A percentile compares a stretch with the other conserved stretches of the same genome.
Evolutionary conservation across 441 rosid genomes (phyloP).

Genomic region (Gossypium aridum): DNA sequence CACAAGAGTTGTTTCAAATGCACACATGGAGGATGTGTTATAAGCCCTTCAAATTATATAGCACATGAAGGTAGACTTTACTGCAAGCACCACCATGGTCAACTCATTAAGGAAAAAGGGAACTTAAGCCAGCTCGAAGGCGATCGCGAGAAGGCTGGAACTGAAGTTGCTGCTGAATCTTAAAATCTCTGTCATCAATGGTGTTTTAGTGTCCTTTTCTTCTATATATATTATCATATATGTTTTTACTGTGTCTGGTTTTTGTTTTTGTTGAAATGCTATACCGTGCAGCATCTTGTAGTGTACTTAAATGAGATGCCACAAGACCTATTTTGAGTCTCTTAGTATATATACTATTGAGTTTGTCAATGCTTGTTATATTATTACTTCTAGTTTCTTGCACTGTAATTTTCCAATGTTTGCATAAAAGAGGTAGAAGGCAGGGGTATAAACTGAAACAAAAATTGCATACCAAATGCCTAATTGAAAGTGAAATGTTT

Average conservation of each 20-base stretch:
- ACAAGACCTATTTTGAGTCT: not conserved
- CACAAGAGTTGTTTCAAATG: slow-evolving; percentile 92
- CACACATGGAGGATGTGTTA: slow-evolving; percentile 7
- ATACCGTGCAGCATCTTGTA: slow-evolving; percentile 7
- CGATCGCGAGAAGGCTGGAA: slow-evolving; percentile 38
- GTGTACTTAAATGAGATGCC: slow-evolving; percentile 17
- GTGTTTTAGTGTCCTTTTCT: not conserved
- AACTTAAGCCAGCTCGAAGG: slow-evolving; percentile 94
- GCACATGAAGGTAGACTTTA: slow-evolving; percentile 77
- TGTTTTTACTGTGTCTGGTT: slow-evolving; percentile 13
- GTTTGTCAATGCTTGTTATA: not conserved
- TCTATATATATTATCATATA: not conserved
- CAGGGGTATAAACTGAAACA: too few species aligned
- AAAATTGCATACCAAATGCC: too few species aligned
- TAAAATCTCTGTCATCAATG: slow-evolving; percentile 6
- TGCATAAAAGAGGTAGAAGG: not conserved
- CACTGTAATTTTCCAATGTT: not conserved
- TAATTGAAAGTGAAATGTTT: too few species aligned
- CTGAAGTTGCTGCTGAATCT: slow-evolving; percentile 28
- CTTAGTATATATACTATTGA: not conserved
- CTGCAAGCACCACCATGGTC: slow-evolving; percentile 89
- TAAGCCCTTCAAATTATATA: slow-evolving; percentile 4
- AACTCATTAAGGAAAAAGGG: slow-evolving; percentile 93
- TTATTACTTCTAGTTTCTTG: not conserved
- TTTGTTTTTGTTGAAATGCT: slow-evolving; percentile 20